A percentile compares a stretch with the other conserved stretches of the same genome.
Conservation (phyloP, 345 rosid genomes). For the Kernera saxatilis region DNA sequence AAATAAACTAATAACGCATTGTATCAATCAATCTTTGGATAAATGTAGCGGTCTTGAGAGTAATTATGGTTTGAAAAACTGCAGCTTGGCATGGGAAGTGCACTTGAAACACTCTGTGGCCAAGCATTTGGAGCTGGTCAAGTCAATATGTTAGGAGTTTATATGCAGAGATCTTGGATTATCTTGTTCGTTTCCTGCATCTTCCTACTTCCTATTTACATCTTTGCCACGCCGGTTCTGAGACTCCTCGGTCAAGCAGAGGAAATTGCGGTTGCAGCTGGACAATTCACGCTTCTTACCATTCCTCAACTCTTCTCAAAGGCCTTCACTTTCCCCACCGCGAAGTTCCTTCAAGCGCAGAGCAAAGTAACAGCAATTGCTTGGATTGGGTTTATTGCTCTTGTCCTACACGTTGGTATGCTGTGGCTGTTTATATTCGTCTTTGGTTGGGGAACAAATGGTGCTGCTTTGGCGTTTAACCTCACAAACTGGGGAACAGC, state of each 20-base stretch:
- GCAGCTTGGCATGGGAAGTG: constrained; percentile 96
- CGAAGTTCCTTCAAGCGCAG: constrained; percentile 80
- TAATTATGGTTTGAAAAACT: background rate
- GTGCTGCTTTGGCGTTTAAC: constrained; percentile 67
- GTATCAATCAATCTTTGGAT: no score
- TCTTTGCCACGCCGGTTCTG: constrained; percentile 58
- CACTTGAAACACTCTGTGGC: constrained; percentile 82
- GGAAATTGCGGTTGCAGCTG: constrained; percentile 50
- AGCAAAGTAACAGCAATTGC: constrained; percentile 56
- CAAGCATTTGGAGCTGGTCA: constrained; percentile 93
- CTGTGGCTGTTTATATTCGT: constrained; percentile 46
- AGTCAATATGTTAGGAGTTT: constrained; percentile 61
- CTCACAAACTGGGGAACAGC: constrained; percentile 44
- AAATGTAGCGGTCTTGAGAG: no score
- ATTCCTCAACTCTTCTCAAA: constrained; percentile 66
- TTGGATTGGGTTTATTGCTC: constrained; percentile 47
- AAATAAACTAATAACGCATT: no score
- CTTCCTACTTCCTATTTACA: constrained; percentile 50
- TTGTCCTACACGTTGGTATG: constrained; percentile 36
- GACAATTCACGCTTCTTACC: constrained; percentile 42
- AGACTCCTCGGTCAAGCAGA: constrained; percentile 56
- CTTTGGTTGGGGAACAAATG: constrained; percentile 45
- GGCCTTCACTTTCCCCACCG: constrained; percentile 56
- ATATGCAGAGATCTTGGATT: constrained; percentile 82
- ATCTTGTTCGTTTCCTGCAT: constrained; percentile 43